Base-by-base conservation (phyloP, 768 basidiomycete species). In the Mycena chlorophos region DNA sequence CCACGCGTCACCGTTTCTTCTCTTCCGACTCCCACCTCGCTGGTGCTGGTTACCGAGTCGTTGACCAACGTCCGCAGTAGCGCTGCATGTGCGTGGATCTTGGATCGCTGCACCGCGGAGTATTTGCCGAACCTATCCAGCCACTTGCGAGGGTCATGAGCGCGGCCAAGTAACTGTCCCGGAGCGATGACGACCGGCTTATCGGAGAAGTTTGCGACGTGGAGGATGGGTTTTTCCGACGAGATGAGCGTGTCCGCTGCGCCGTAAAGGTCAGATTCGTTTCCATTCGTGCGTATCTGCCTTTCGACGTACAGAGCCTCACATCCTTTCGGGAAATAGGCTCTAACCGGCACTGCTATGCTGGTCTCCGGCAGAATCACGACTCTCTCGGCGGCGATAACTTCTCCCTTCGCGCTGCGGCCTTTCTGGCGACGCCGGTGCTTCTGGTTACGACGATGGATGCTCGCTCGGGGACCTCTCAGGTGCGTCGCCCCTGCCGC, bases 141-240 rank as follows among this genome's bases (percentile, higher is more conserved):
- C 53, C 54, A 62, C 16, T 20, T 53, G 2, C 23, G 5, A 0
- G 62, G 64, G 29, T 59, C 48, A 1, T 27, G 30, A 0, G 25
- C 59, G 20, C 26, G 25, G 17, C 57, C 62, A 0, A 65, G 27
- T 2, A 56, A 45, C n/a, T 65, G 51, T 25, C 63, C 63, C 27
- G 37, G 39, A 1, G 40, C n/a, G 0, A 64, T 39, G 0, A 30
- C 46, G 5, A 63, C 40, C 1, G 57, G 59, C 34, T 30, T 29
- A 14, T 0, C 8, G 10, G 40, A 43, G 40, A 43, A 43, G 40
- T 43, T 43, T n/a, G 40, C 40, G 10, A 43, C 40, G 20, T 43
- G 40, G 10, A 43, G 20, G 10, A 43, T 20, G 10, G 40, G 40
- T 10, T 43, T 10, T 8, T 56, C 22, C 10, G 8, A 13, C 14